Base-by-base conservation (phyloP, 441 rosid species). In the Aquilaria agallochum region DNA sequence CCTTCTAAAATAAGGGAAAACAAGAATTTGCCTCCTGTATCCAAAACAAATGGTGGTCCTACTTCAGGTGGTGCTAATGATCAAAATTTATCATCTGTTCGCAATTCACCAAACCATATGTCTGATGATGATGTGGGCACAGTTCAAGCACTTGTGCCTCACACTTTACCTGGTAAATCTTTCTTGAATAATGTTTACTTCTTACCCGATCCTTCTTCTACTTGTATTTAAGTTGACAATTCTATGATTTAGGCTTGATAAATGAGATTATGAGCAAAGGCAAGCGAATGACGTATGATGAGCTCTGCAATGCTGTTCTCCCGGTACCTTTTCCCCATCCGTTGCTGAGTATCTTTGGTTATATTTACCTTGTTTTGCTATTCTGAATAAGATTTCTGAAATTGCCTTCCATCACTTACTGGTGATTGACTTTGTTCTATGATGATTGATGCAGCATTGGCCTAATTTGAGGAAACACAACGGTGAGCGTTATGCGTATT, bases 401-500 rank as follows among this genome's bases (percentile, higher is more conserved):
- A 47, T 13, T 55, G 34, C 54, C 9, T 44, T 9, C 48, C 32
- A 60, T 14, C 66, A 36, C 49, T 60, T 55, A 51, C 45, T 12
- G 15, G 3, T 33, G 47, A 48, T 68, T 68, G 31, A 64, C 33
- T 20, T 20, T 67, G 52, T 68, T 55, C 75, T 4, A 36, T 36
- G 42, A 36, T 36, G 42, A 36, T 55, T 47, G 13, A 72, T 76
- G 68, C 83, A 95, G 98, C 96, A 92, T 70, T 95, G 99, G 99
- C 87, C 84, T 56, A 87, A 84, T 82, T 75, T 95, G 80, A 85
- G 99, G 79, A 95, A 95, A 84, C 98, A 90, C 71, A 95, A 95
- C 68, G 99, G 99, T 62, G 99, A 90, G 69, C 89, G 95, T 34
- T 95, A 92, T 74, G 99, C 99, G 11, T 95, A 95, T 84, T 83